These are phyloP conservation scores for Pichia sp. DNA, from an alignment of 1,139 yeast genomes.

Conservation along the genomic window DNA sequence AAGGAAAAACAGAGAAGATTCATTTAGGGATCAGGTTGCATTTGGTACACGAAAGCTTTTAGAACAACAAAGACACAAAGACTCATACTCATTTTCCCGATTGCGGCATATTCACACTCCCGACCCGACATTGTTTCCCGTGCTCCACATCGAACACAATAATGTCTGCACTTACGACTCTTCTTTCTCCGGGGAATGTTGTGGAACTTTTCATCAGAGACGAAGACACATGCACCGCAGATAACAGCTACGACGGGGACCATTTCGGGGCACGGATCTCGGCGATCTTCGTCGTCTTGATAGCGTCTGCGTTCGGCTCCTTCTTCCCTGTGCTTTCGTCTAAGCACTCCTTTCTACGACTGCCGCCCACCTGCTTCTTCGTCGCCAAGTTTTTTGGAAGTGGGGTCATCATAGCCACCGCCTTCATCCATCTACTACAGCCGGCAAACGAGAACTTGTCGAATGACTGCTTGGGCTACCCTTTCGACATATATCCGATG, in stretches of 20 bases:
- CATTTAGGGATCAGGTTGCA: no score
- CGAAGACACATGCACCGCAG: conserved; percentile 18
- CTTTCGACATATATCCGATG: conserved; percentile 55
- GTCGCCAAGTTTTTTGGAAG: conserved; percentile 83
- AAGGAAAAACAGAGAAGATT: no score
- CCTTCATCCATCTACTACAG: conserved; percentile 74
- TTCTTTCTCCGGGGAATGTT: conserved; percentile 9
- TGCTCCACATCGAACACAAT: neutral
- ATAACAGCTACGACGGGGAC: conserved; percentile 19
- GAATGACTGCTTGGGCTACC: conserved; percentile 50
- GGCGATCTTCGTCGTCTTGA: conserved; percentile 61
- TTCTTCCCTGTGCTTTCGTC: conserved; percentile 60
- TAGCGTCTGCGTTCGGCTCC: conserved; percentile 55
- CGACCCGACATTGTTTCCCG: neutral
- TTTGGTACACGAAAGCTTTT: no score
- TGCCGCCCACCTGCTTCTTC: conserved; percentile 63
- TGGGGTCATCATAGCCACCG: conserved; percentile 88
- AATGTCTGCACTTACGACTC: neutral
- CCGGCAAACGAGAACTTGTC: conserved; percentile 64
- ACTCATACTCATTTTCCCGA: no score
- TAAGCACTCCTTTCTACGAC: conserved; percentile 46
- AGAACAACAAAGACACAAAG: no score
- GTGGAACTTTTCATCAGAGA: conserved; percentile 14
- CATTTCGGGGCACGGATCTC: conserved; percentile 64
- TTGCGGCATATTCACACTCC: no score